Evolutionary conservation across 2,329 filamentous ascomycete species (phyloP).

Genomic region (Beauveria sp.): DNA sequence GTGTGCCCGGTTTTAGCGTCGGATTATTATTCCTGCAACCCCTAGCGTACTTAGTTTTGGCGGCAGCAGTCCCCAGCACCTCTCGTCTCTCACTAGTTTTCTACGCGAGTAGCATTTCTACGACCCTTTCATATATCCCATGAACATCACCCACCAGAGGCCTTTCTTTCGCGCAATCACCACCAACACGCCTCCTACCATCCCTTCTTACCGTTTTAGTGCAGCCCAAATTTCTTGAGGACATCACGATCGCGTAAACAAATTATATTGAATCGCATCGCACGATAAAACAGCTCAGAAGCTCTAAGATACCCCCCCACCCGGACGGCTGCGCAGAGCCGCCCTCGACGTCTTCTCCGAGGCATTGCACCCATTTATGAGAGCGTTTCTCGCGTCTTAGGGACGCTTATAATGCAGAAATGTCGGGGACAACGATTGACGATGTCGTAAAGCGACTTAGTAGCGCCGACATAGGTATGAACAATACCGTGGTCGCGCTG

Average conservation of each 20-base stretch:
- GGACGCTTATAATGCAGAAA: constrained; percentile 43
- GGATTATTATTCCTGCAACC: constrained; percentile 28
- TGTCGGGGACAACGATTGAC: constrained; percentile 55
- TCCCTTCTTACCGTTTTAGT: no score
- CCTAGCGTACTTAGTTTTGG: constrained; percentile 37
- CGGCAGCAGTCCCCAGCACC: constrained; percentile 30
- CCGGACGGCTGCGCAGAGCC: constrained; percentile 5
- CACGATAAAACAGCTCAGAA: neutral
- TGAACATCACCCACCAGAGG: neutral
- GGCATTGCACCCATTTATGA: constrained; percentile 25
- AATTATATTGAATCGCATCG: constrained; percentile 10
- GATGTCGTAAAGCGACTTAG: constrained; percentile 55
- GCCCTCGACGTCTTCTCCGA: constrained; percentile 9
- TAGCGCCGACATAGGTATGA: constrained; percentile 46
- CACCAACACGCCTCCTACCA: neutral
- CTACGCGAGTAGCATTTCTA: constrained; percentile 22
- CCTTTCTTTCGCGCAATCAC: constrained; percentile 1
- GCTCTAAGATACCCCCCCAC: constrained; percentile 10
- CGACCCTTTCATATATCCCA: constrained; percentile 11
- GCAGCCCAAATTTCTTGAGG: no score
- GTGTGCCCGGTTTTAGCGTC: constrained; percentile 14
- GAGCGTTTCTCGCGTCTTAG: constrained; percentile 25
- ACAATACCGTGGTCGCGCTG: neutral
- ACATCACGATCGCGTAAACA: neutral
- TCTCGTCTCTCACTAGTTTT: constrained; percentile 30